phyloP scores from a whole-genome alignment of 2,329 filamentous ascomycete species.

The Hirsutella minnesotensis region DNA sequence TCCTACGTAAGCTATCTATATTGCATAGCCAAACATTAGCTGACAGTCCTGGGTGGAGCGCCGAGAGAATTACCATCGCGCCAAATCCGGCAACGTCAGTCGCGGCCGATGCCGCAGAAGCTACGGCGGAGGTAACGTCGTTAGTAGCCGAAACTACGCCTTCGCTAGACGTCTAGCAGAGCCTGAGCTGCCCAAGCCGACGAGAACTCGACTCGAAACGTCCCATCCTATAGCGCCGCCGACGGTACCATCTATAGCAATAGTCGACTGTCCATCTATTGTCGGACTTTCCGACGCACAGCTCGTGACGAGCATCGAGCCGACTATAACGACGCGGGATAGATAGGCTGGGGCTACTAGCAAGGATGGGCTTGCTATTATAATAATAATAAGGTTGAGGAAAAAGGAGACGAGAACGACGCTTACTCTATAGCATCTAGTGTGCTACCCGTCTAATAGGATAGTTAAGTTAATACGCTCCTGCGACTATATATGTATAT shows the following conservation, averaged over 20 bases:
- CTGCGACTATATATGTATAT: no score
- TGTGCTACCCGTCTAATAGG: no score
- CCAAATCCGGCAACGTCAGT: neutral
- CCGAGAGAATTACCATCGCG: conserved; percentile 4
- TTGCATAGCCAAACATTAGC: neutral
- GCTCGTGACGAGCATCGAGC: neutral
- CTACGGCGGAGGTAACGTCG: neutral
- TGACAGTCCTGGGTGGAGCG: conserved; percentile 2
- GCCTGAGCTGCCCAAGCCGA: neutral
- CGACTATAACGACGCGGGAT: neutral
- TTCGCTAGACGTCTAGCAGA: neutral
- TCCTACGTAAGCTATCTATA: neutral
- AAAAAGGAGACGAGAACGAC: no score
- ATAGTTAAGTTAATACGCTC: no score
- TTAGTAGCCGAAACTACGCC: neutral
- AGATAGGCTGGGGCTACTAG: neutral
- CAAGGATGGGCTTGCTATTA: no score
- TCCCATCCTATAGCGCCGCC: no score
- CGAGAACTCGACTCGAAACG: no score
- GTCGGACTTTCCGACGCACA: neutral
- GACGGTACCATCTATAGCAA: neutral
- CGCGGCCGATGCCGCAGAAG: neutral
- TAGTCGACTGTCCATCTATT: conserved; percentile 3
- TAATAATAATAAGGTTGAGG: no score
- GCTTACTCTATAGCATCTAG: no score